Evolutionary conservation across 192 early-diverging fungal species (phyloP).

Genomic region (Coemansia sp.): DNA sequence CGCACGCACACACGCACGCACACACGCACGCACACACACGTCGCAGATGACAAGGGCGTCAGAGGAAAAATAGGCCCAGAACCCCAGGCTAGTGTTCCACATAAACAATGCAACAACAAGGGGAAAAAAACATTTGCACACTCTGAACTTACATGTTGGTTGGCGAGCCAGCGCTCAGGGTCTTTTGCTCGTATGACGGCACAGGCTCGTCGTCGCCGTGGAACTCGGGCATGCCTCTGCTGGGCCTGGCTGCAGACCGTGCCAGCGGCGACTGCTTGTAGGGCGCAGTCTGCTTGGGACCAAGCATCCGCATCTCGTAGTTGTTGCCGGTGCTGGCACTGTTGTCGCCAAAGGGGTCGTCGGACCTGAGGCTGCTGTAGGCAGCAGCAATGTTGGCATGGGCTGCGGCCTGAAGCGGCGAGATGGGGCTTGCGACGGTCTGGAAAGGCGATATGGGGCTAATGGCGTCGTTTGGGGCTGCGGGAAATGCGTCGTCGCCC

Average conservation of each 20-base stretch:
- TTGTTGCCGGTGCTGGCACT: slow-evolving; percentile 9
- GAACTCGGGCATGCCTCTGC: slow-evolving; percentile 19
- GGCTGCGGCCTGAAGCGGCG: slow-evolving; percentile 7
- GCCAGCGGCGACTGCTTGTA: slow-evolving; percentile 51
- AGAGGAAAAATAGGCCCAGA: not conserved
- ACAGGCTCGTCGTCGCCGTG: slow-evolving; percentile 27
- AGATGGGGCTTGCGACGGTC: slow-evolving; percentile 7
- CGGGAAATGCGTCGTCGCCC: slow-evolving; percentile 14
- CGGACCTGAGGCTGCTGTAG: not conserved
- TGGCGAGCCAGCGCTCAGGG: slow-evolving; percentile 13
- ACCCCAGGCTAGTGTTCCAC: not conserved
- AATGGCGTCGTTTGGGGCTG: slow-evolving; percentile 16
- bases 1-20: not conserved
- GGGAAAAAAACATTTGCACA: not conserved
- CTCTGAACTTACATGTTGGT: slow-evolving; percentile 29
- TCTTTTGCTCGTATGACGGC: slow-evolving; percentile 24
- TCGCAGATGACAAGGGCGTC: too few species aligned
- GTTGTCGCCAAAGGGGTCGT: not conserved
- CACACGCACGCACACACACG: too few species aligned
- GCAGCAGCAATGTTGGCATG: slow-evolving; percentile 8
- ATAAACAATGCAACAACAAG: not conserved
- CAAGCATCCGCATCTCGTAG: slow-evolving; percentile 47
- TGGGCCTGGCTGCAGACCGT: slow-evolving; percentile 6
- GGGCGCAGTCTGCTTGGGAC: slow-evolving; percentile 23
- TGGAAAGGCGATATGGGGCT: slow-evolving; percentile 23